These are phyloP conservation scores for Talaromyces sp. DNA, from an alignment of 2,329 filamentous ascomycete genomes.

Conservation along the genomic window DNA sequence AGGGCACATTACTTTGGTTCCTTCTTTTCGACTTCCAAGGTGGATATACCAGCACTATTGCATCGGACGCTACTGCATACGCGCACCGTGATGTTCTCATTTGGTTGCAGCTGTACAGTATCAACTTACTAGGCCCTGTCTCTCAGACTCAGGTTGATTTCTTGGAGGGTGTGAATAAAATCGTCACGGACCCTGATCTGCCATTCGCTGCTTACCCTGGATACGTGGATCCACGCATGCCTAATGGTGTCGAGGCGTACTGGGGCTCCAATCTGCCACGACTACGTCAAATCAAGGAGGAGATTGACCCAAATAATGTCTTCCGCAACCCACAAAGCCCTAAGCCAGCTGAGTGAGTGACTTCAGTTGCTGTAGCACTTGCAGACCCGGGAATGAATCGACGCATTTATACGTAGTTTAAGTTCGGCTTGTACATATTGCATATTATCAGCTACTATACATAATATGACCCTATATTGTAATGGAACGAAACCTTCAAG, in stretches of 20 bases:
- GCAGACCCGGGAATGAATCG: not conserved
- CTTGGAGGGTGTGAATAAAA: constrained; percentile 1
- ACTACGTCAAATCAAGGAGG: constrained; percentile 54
- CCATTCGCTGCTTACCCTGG: constrained; percentile 60
- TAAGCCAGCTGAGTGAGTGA: constrained; percentile 1
- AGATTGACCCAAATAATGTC: constrained; percentile 55
- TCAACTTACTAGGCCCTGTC: not conserved
- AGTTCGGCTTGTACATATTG: not conserved
- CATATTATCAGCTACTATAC: not conserved
- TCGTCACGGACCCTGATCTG: not conserved
- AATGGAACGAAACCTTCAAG: too few species aligned
- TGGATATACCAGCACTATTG: constrained; percentile 1
- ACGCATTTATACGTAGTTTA: too few species aligned
- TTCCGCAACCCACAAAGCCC: constrained; percentile 61
- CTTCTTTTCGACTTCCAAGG: constrained; percentile 8
- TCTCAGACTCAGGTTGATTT: constrained; percentile 6
- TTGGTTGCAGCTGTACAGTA: constrained; percentile 3
- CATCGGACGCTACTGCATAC: not conserved
- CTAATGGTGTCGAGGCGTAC: constrained; percentile 52
- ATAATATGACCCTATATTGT: too few species aligned
- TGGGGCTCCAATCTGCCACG: constrained; percentile 56
- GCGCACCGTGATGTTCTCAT: constrained; percentile 5
- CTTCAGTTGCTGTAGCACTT: not conserved
- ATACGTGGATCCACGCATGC: constrained; percentile 59
- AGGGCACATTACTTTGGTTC: constrained; percentile 4